Evolutionary conservation across 805 yeast species (phyloP).

Genomic region (Danielozyma ontarioensis): DNA sequence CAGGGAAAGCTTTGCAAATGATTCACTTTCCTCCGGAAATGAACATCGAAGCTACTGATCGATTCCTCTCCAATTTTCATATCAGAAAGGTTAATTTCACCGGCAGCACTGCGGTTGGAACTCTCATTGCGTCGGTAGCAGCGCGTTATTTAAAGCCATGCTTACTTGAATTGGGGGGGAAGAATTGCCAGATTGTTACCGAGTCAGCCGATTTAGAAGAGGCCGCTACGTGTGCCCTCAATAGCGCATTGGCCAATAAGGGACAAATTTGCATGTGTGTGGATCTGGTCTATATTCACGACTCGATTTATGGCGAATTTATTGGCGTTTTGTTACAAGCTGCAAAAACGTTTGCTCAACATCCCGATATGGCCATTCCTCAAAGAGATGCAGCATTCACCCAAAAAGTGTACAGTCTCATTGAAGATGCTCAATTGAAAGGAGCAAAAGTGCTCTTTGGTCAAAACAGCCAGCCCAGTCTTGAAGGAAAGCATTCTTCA

Average conservation of each 20-base stretch:
- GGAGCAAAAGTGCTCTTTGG: conserved; percentile 33
- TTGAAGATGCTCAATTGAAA: conserved; percentile 31
- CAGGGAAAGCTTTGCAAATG: conserved; percentile 28
- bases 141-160: conserved; percentile 36
- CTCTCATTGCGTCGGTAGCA: conserved; percentile 29
- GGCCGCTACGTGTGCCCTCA: conserved; percentile 23
- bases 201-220: conserved; percentile 26
- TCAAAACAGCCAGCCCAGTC: conserved; percentile 1
- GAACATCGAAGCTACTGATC: conserved; percentile 17
- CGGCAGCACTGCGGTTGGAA: conserved; percentile 40
- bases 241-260: conserved; percentile 37
- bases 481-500: too few species aligned
- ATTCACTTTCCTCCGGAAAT: conserved; percentile 24
- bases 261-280: conserved; percentile 48
- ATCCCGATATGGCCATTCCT: conserved; percentile 15
- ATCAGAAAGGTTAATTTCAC: conserved; percentile 41
- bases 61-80: conserved; percentile 17
- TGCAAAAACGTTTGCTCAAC: conserved; percentile 9
- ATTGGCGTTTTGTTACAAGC: conserved; percentile 10
- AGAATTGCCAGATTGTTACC: conserved; percentile 31
- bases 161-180: conserved; percentile 43
- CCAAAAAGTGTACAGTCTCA: conserved; percentile 14
- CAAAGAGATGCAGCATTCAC: conserved; percentile 27
- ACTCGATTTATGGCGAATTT: conserved; percentile 25
- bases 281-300: conserved; percentile 34